Evolutionary conservation across 805 yeast species (phyloP), one percentile per base, ranked within the genome.

Genomic region (Saccharomyces mikatae): DNA sequence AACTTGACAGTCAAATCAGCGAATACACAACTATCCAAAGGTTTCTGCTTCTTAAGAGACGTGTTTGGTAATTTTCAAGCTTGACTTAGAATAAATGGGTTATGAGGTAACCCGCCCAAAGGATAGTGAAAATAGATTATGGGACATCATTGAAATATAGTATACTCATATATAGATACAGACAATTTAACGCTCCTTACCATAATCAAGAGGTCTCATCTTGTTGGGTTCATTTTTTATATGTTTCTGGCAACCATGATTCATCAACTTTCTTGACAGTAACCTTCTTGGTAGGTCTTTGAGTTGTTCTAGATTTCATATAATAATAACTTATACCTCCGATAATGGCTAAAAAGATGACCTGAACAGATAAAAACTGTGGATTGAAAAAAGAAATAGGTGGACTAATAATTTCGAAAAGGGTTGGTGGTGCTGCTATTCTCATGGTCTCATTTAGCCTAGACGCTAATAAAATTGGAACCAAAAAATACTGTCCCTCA

Each of bases 311-410:
- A 24, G 53, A 17, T 26, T 29, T 47, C 22, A 50, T 49, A 46
- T 29, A 50, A 57, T 74, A 67, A 69, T 83, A 86, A 47, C 74
- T 82, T 49, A 78, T 61, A 46, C 73, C 79, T 51, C 74, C 83
- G 29, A 83, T 52, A 21, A 83, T 68, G 24, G 71, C 77, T 2
- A 74, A 60, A 54, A 88, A 71, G 27, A 87, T 60, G 14, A 81
- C 51, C 66, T 83, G 86, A 59, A 86, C 78, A 36, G 86, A 68
- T 55, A 89, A 65, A 64, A 89, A 79, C 70, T 84, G 82, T 13
- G 91, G 94, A 66, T 87, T 81, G 71, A 85, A 83, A 52, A 84
- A 59, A 0, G 95, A 84, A 61, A 90, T 74, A 54, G 84, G 78
- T 41, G 78, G 79, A 62, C 89, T 96, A 10, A 70, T 70, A 54